Base-by-base conservation (phyloP, 768 basidiomycete genomes). In the Trametes elegans region DNA sequence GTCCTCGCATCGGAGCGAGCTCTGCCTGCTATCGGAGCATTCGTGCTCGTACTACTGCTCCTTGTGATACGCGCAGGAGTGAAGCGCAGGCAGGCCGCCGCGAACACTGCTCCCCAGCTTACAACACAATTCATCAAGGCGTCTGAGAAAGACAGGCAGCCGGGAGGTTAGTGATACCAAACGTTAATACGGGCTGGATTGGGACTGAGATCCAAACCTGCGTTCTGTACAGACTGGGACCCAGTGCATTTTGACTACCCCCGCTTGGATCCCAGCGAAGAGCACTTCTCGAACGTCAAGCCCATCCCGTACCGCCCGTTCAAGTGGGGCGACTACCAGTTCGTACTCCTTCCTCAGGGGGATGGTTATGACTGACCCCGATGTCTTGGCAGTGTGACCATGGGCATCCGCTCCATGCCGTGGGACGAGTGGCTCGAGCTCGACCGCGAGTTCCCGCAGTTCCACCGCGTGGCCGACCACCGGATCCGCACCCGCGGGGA, bases 391-490 rank as follows among this genome's bases (percentile, higher is more conserved):
- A 87, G 85, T 59, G 75, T 85, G 36, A 88, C 84, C 28, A 88
- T 87, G 84, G 85, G 81, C 57, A 80, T 85, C 62, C 78, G 82
- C 34, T 70, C 64, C 44, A 87, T 89, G 85, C 73, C 73, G 8
- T 90, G 83, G 82, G 75, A 77, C 35, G 80, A 85, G 49, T 89
- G 87, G 88, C 81, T 90, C 41, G 84, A 88, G 82, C 74, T 88
- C 28, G 88, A 88, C 66, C 74, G 77, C 50, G 71, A 80, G 50
- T 86, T 81, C 62, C 64, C 71, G 11, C 61, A 65, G 18, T 85
- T 82, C 63, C 79, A 87, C 63, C 70, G 70, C 11, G 82, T 92
- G 42, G 80, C 82, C 35, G 68, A 73, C n/a, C 74, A 78, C 53
- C 80, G 87, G 38, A 74, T 87, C 56, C 40, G 49, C 8, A 81